Conservation (phyloP, 2,329 filamentous ascomycete species). For the Diplodia scrobiculata region DNA sequence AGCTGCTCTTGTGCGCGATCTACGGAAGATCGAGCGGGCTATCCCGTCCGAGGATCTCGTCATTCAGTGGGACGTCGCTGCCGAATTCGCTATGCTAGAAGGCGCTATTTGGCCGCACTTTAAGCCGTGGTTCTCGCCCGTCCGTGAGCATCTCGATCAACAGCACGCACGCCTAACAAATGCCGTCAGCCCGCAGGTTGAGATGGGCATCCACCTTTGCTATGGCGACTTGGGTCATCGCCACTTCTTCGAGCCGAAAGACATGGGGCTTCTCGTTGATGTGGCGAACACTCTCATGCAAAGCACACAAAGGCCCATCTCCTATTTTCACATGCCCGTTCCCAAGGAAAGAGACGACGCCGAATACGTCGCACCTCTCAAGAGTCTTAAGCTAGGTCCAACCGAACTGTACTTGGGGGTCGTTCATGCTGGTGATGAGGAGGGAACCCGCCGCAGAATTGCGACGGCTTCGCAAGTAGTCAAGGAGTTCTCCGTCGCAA, state of each 20-base stretch:
- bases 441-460: slow-evolving; percentile 26
- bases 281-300: slow-evolving; percentile 42
- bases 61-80: slow-evolving; percentile 43
- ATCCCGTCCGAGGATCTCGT: slow-evolving; percentile 44
- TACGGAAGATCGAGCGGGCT: slow-evolving; percentile 37
- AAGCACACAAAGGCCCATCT: slow-evolving; percentile 38
- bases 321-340: slow-evolving; percentile 50
- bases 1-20: slow-evolving; percentile 37
- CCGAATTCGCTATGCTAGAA: slow-evolving; percentile 41
- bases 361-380: slow-evolving; percentile 26
- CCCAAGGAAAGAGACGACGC: slow-evolving; percentile 28
- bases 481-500: slow-evolving; percentile 16
- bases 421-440: slow-evolving; percentile 25
- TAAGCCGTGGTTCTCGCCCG: slow-evolving; percentile 42
- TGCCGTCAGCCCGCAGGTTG: slow-evolving; percentile 43
- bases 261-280: slow-evolving; percentile 43
- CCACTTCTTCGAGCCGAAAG: slow-evolving; percentile 51
- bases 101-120: slow-evolving; percentile 32
- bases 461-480: slow-evolving; percentile 17
- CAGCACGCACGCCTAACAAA: slow-evolving; percentile 40
- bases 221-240: slow-evolving; percentile 52
- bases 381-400: slow-evolving; percentile 5
- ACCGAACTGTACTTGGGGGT: slow-evolving; percentile 28
- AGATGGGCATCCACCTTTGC: slow-evolving; percentile 53
- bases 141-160: slow-evolving; percentile 42